Conservation (phyloP, 2,329 filamentous ascomycete species). For the Hypoxylon sp. region DNA sequence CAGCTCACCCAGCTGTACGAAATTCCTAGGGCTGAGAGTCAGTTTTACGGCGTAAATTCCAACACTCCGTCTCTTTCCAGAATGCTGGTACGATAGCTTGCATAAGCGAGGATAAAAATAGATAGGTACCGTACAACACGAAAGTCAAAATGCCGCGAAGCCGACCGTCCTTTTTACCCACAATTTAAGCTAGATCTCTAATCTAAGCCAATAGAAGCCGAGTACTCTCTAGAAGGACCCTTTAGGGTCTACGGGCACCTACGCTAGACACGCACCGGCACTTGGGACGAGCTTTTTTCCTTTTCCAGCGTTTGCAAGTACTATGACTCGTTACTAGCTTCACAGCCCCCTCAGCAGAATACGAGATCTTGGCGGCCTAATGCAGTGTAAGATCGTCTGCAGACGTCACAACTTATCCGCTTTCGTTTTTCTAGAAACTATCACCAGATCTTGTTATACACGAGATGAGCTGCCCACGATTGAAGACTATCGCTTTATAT, state of each 20-base stretch:
- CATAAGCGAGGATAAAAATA: slow-evolving; percentile 41
- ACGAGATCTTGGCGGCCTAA: slow-evolving; percentile 51
- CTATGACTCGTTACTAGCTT: slow-evolving; percentile 25
- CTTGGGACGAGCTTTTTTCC: slow-evolving; percentile 28
- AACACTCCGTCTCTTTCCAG: slow-evolving; percentile 27
- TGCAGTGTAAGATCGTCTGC: slow-evolving; percentile 38
- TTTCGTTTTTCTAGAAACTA: slow-evolving; percentile 29
- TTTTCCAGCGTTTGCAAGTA: slow-evolving; percentile 27
- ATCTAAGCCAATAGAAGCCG: slow-evolving; percentile 9
- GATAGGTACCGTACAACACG: slow-evolving; percentile 33
- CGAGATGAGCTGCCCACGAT: slow-evolving; percentile 36
- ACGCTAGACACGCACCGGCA: slow-evolving; percentile 24
- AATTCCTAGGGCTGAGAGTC: slow-evolving; percentile 2
- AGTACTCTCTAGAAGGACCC: slow-evolving; percentile 3
- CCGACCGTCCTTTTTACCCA: slow-evolving; percentile 15
- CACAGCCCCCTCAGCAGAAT: slow-evolving; percentile 43
- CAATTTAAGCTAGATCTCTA: slow-evolving; percentile 8
- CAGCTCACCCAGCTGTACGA: slow-evolving; percentile 22
- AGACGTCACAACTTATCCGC: slow-evolving; percentile 46
- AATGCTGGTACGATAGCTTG: slow-evolving; percentile 34
- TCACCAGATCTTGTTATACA: slow-evolving; percentile 40
- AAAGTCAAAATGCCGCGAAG: slow-evolving; percentile 31
- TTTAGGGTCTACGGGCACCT: slow-evolving; percentile 15
- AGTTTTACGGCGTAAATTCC: slow-evolving; percentile 10
- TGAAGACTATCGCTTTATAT: slow-evolving; percentile 31